Evolutionary conservation across 2,329 filamentous ascomycete genomes (phyloP), one percentile per base, ranked within the genome.

Genomic region (Fusarium brevicatenulatum): DNA sequence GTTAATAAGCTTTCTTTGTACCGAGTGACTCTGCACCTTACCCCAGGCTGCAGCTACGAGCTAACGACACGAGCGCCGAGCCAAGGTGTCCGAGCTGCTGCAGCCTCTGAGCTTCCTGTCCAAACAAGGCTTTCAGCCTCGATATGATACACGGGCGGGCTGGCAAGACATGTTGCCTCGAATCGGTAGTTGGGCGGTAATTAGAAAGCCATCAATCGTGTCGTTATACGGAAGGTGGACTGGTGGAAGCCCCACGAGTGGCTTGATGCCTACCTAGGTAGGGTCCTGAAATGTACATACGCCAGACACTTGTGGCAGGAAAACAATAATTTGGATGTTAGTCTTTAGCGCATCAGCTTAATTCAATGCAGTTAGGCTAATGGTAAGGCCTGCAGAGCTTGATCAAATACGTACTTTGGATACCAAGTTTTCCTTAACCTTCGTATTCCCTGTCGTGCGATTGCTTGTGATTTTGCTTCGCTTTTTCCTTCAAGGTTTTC

Each of bases 191-290:
- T 75, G 47, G 37, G 54, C 57, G 66, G 70, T 65, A 66, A 71
- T 66, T 72, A 54, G 53, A 66, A 61, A 73, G 39, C 68, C 72
- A 64, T 72, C 61, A 74, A 74, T 69, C 63, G 72, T 66, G 63
- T 68, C 44, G 42, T 67, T 65, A 40, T 42, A 55, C 56, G 34
- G 55, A 59, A 57, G 64, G 59, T 61, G 60, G 72, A 68, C 62
- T 65, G 67, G 58, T 63, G 64, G 63, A 62, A 55, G 66, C 66
- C 46, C 54, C 49, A 57, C 60, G 43, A 37, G 54, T 55, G 70
- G 50, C 56, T 57, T 57, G 23, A 30, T 49, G 18, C 34, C 34
- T 36, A 32, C 11, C 11, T 32, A 32, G 30, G 30, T 32, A 67
- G 70, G 60, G 62, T 67, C 55, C 40, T 59, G 65, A 60, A 39